Evolutionary conservation across 257 asterid species (phyloP), one percentile per base, ranked within the genome.

Genomic region (Lantana camara): DNA sequence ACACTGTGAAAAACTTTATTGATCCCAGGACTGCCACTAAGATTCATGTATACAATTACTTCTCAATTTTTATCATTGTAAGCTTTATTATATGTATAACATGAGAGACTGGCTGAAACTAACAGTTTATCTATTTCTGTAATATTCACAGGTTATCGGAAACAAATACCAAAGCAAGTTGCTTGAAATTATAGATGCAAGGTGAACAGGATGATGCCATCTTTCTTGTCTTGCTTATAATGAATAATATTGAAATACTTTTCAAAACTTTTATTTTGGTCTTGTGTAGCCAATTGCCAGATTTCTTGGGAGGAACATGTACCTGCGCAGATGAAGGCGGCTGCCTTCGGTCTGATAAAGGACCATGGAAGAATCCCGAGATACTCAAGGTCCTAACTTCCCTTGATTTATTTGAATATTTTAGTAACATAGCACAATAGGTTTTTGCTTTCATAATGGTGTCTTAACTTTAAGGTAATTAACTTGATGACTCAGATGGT

Each of bases 21-120:
- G 99, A 94, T 74, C 96, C 99, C 71, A 90, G 71, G 85, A 94
- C 99, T 35, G 81, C 95, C 75, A 86, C 96, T 69, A 94, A 94
- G 83, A 94, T 94, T 79, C 98, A 88, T 79, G 99, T 88, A 74
- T 11, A 76, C 37, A 27, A 2, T 2, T 70, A 1, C 17, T 64
- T 50, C 55, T 73, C 20, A 62, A 66, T 57, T 59, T 70, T 57
- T 57, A 19, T 67, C 57, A 22, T 70, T 23, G 7, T 47, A 60
- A 63, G 50, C 44, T 24, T 21, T 44, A 50, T 35, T 54, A 11
- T 51, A 37, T n/a, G n/a, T n/a, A 50, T 70, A 41, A 59, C n/a
- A 35, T 16, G 23, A 17, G 44, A 34, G 15, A 14, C 7, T 35
- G 8, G 7, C 19, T 22, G 7, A 35, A 15, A 50, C 74, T 70